phyloP scores from a whole-genome alignment of 140 eudicot species.

The Ambrosia hybrid region DNA sequence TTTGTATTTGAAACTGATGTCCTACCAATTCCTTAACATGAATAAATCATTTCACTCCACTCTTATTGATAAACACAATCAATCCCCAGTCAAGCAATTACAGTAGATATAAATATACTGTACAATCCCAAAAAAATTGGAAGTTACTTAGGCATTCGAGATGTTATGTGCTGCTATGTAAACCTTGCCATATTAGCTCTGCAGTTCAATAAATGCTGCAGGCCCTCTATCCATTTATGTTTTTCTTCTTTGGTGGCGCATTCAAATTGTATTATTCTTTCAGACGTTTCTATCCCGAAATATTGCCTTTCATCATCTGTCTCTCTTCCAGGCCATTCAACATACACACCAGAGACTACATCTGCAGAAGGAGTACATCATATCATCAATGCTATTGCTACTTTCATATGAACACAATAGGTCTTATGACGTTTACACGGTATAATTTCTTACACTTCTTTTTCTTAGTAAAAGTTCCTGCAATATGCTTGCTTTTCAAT shows the following conservation, averaged over 20 bases:
- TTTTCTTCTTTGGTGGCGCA: constrained; percentile 66
- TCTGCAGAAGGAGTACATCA: constrained; percentile 41
- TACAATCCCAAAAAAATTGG: constrained; percentile 16
- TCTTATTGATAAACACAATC: constrained; percentile 24
- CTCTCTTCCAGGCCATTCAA: constrained; percentile 89
- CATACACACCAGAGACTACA: constrained; percentile 64
- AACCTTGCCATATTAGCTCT: constrained; percentile 46
- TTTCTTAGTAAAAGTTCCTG: background rate
- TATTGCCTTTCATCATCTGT: constrained; percentile 51
- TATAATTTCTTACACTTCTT: constrained; percentile 22
- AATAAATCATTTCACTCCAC: background rate
- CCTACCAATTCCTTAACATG: constrained; percentile 13
- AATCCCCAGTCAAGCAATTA: constrained; percentile 17
- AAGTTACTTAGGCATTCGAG: background rate
- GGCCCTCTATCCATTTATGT: constrained; percentile 75
- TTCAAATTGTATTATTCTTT: constrained; percentile 77
- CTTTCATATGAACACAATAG: constrained; percentile 20
- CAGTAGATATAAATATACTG: constrained; percentile 1
- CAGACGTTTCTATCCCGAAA: constrained; percentile 59
- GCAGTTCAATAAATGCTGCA: constrained; percentile 62
- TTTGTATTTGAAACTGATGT: constrained; percentile 45
- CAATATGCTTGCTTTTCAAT: constrained; percentile 89
- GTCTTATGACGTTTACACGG: background rate
- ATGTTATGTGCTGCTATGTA: constrained; percentile 19
- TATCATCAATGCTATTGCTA: background rate